These are phyloP conservation scores for Botrytis elliptica DNA, from an alignment of 2,329 filamentous ascomycete species.

Conservation along the genomic window DNA sequence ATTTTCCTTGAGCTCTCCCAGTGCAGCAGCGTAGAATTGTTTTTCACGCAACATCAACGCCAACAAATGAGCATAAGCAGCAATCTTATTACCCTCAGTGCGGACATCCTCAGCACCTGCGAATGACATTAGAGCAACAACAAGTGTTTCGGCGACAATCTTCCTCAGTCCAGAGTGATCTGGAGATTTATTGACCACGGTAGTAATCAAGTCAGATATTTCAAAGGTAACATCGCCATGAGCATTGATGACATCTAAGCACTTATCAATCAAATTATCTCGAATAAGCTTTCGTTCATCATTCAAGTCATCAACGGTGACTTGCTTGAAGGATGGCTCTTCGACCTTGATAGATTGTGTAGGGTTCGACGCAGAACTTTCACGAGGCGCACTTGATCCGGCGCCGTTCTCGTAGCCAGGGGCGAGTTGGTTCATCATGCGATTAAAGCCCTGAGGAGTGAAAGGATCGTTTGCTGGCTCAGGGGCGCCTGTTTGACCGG, in stretches of 20 bases:
- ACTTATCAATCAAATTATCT: slow-evolving; percentile 80
- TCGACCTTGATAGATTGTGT: slow-evolving; percentile 19
- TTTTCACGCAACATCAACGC: slow-evolving; percentile 83
- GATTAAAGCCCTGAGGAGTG: slow-evolving; percentile 27
- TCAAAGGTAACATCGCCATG: slow-evolving; percentile 90
- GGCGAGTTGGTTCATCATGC: slow-evolving; percentile 26
- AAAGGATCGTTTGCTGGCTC: slow-evolving; percentile 3
- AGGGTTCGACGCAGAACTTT: slow-evolving; percentile 17
- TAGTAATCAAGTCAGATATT: slow-evolving; percentile 79
- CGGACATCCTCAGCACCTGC: slow-evolving; percentile 56
- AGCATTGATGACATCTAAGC: slow-evolving; percentile 82
- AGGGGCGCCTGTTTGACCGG: slow-evolving; percentile 10
- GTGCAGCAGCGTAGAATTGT: slow-evolving; percentile 73
- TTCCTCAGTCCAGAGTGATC: slow-evolving; percentile 57
- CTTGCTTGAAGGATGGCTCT: slow-evolving; percentile 28
- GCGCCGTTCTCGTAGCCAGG: slow-evolving; percentile 14
- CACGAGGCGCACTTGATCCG: slow-evolving; percentile 6
- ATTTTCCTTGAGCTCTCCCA: slow-evolving; percentile 73
- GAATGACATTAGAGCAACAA: slow-evolving; percentile 76
- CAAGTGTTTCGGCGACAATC: slow-evolving; percentile 79
- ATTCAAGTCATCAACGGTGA: slow-evolving; percentile 78
- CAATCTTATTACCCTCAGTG: slow-evolving; percentile 61
- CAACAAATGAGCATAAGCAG: slow-evolving; percentile 88
- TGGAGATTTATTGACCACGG: slow-evolving; percentile 61
- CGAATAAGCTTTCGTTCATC: slow-evolving; percentile 70